Base-by-base conservation (phyloP, 225 moss, liverwort and hornwort genomes). In the Pleurozium schreberi region DNA sequence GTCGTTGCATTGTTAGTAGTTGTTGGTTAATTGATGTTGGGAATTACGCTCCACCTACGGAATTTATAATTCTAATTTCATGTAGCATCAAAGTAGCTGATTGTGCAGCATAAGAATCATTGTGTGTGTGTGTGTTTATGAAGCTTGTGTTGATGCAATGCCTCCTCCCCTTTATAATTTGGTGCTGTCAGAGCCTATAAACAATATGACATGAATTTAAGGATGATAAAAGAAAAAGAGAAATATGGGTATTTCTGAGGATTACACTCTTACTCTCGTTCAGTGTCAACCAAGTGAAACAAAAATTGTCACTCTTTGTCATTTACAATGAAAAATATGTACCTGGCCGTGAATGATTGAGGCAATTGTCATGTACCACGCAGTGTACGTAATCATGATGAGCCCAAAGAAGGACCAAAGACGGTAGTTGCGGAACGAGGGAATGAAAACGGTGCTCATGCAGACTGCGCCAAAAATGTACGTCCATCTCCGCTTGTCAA, bases 351-450 rank as follows among this genome's bases (percentile, higher is more conserved):
- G 92, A 71, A 95, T n/a, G 26, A 97, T 83, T 26, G 94, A 62
- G 25, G 85, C 95, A 63, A 96, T 93, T 69, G 97, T 97, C 95
- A 97, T 97, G 83, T 97, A 97, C 97, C 96, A 97, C 18, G 96
- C 96, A 3, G 96, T 96, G 90, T 96, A 97, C 5, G 96, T 95
- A 78, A 96, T 94, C 97, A 97, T 97, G 50, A 97, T 78, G 75
- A 97, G 90, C 19, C 97, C 96, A 45, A 94, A 92, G 93, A 97
- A 96, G n/a, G 96, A 97, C 97, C 97, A 96, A 21, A 97, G 86
- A 15, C 95, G 93, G 84, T 95, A 96, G 86, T 97, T 97, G 79
- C 92, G 93, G 86, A 97, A 96, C 12, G 93, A 93, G 22, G 96
- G 96, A 60, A 97, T 87, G 53, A 77, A 77, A 53, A 77, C 76